These are phyloP conservation scores for Comarum palustre DNA, from an alignment of 306 rosid genomes.

Conservation along the genomic window DNA sequence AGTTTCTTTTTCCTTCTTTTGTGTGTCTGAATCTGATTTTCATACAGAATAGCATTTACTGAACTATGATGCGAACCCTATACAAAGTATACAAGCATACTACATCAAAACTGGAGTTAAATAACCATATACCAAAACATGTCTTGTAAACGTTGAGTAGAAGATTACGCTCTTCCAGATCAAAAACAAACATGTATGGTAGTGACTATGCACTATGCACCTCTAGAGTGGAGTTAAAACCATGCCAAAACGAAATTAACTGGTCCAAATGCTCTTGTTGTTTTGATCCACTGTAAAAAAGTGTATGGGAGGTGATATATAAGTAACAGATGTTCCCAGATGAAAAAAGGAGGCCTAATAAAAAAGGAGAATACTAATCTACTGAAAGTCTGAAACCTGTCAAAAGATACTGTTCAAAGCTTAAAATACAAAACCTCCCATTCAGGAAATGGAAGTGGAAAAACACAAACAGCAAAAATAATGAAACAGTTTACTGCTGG, in stretches of 20 bases:
- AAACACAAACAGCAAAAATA: background rate
- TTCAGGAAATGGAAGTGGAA: conserved; percentile 8
- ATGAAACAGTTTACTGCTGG: conserved; percentile 30
- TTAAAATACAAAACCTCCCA: conserved; percentile 13
- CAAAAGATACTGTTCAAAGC: conserved; percentile 16
- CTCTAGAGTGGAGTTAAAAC: background rate
- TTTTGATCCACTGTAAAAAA: conserved; percentile 2
- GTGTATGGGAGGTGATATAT: background rate
- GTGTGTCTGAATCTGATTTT: background rate
- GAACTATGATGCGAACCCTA: background rate
- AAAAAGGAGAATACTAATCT: conserved; percentile 7
- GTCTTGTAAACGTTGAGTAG: background rate
- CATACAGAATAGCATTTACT: background rate
- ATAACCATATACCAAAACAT: background rate
- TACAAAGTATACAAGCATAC: background rate
- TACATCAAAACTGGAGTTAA: background rate
- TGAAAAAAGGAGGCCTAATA: background rate
- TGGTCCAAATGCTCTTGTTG: conserved; percentile 2
- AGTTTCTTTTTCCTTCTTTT: background rate
- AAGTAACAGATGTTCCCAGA: conserved; percentile 2
- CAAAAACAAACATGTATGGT: background rate
- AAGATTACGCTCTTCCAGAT: background rate
- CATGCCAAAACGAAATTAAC: background rate
- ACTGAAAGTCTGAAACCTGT: conserved; percentile 28
- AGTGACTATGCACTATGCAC: background rate